A percentile compares a stretch with the other conserved stretches of the same genome.
Evolutionary conservation across 2,329 filamentous ascomycete genomes (phyloP).

Genomic region (Exophiala spinifera): DNA sequence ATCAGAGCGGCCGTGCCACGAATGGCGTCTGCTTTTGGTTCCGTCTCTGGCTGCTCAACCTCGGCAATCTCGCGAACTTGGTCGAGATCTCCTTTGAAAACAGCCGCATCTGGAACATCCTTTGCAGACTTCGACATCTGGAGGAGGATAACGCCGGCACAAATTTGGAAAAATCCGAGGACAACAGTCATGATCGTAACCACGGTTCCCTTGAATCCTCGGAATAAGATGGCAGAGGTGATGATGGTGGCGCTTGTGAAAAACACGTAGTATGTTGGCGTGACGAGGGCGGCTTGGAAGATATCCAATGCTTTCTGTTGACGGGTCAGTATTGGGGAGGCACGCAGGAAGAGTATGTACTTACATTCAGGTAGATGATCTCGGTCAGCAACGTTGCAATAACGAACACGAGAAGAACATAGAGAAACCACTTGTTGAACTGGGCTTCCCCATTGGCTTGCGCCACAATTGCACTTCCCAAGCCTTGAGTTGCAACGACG

Average conservation of each 20-base stretch:
- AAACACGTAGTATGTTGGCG: conserved; percentile 97
- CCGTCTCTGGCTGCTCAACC: conserved; percentile 91
- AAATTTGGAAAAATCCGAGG: conserved; percentile 91
- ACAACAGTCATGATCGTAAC: conserved; percentile 83
- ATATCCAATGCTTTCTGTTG: conserved; percentile 92
- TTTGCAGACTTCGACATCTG: conserved; percentile 98
- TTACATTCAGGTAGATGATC: conserved; percentile 91
- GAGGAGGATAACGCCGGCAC: conserved; percentile 82
- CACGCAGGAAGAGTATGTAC: conserved; percentile 45
- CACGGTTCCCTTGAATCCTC: conserved; percentile 84
- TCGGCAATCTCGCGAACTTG: conserved; percentile 94
- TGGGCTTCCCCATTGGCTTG: conserved; percentile 78
- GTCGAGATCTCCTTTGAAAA: conserved; percentile 89
- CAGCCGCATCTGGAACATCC: conserved; percentile 87
- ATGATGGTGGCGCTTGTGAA: conserved; percentile 96
- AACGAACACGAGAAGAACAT: conserved; percentile 87
- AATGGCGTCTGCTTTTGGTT: conserved; percentile 94
- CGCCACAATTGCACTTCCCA: conserved; percentile 86
- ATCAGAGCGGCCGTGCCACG: conserved; percentile 86
- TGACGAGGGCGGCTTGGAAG: conserved; percentile 94
- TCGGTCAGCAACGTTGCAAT: conserved; percentile 84
- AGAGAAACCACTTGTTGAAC: conserved; percentile 97
- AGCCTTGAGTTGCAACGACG: conserved; percentile 89
- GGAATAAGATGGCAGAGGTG: conserved; percentile 87
- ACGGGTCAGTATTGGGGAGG: background rate